These are phyloP conservation scores for Fusarium annulatum DNA, from an alignment of 2,329 filamentous ascomycete genomes.

Conservation along the genomic window DNA sequence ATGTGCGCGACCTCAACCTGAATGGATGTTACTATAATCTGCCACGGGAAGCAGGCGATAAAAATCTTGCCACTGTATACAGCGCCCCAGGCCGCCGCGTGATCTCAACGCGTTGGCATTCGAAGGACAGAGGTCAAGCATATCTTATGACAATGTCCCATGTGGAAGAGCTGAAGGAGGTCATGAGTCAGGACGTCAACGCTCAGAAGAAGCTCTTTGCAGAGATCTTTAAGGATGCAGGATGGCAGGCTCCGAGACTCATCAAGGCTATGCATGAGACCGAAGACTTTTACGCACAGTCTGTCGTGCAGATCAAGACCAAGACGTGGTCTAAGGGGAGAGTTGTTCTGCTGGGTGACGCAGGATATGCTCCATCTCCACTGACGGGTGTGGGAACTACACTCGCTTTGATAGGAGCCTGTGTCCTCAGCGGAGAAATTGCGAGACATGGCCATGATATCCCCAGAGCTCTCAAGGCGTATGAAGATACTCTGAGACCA, in stretches of 20 bases:
- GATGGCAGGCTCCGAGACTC: conserved; percentile 57
- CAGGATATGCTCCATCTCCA: conserved; percentile 59
- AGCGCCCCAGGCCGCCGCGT: conserved; percentile 15
- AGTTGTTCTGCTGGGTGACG: conserved; percentile 62
- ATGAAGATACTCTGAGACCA: conserved; percentile 55
- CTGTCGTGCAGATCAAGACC: conserved; percentile 56
- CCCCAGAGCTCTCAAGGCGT: conserved; percentile 49
- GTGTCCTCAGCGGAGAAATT: conserved; percentile 63
- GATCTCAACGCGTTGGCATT: conserved; percentile 31
- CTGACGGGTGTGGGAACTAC: conserved; percentile 62
- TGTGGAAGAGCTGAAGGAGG: conserved; percentile 41
- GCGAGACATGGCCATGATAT: conserved; percentile 37
- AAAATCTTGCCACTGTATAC: conserved; percentile 25
- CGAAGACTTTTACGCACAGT: conserved; percentile 58
- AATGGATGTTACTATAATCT: conserved; percentile 28
- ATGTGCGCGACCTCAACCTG: conserved; percentile 10
- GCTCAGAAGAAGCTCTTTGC: conserved; percentile 54
- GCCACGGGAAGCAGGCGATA: neutral
- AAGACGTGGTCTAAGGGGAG: conserved; percentile 49
- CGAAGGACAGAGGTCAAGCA: conserved; percentile 39
- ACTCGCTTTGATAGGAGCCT: conserved; percentile 58
- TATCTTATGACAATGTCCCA: conserved; percentile 47
- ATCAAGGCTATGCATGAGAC: conserved; percentile 49
- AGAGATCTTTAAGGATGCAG: conserved; percentile 56
- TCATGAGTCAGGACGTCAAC: conserved; percentile 35